Percentiles rank a stretch among this genome's conserved stretches.
Conservation (phyloP, 495 filamentous ascomycete genomes). For the Rhizodiscina lignyota region DNA sequence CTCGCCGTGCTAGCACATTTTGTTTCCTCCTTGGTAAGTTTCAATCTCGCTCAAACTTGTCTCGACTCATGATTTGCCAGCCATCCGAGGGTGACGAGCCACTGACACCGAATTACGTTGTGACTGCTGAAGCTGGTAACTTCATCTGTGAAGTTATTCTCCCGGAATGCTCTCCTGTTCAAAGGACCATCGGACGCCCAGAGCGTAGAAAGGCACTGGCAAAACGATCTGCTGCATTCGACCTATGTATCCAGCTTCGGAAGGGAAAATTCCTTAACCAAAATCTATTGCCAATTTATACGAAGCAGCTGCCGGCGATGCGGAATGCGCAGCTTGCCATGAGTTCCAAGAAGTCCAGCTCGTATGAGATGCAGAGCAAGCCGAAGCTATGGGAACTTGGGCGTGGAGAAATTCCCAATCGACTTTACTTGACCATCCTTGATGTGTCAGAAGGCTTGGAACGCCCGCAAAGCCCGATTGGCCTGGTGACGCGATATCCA, state of each 20-base stretch:
- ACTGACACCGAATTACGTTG: slow-evolving; percentile 42
- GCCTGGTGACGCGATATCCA: slow-evolving; percentile 51
- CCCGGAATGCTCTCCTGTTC: slow-evolving; percentile 59
- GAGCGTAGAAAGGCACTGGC: slow-evolving; percentile 53
- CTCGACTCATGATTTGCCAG: no score
- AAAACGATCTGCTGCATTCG: slow-evolving; percentile 84
- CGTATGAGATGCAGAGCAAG: slow-evolving; percentile 67
- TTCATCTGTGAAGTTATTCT: slow-evolving; percentile 72
- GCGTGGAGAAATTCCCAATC: slow-evolving; percentile 29
- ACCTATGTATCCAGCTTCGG: slow-evolving; percentile 57
- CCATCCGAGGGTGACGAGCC: slow-evolving; percentile 42
- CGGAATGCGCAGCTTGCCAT: slow-evolving; percentile 80
- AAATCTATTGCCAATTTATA: slow-evolving; percentile 54
- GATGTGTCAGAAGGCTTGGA: slow-evolving; percentile 41
- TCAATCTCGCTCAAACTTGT: no score
- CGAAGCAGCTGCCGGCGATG: slow-evolving; percentile 64
- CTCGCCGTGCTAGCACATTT: slow-evolving; percentile 49
- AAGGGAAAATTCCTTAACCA: slow-evolving; percentile 52
- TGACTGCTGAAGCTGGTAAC: slow-evolving; percentile 35
- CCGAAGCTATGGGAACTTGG: slow-evolving; percentile 56
- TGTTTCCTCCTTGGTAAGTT: slow-evolving; percentile 22
- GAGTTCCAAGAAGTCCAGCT: slow-evolving; percentile 51
- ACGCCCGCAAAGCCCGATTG: slow-evolving; percentile 42
- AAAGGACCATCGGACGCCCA: slow-evolving; percentile 41
- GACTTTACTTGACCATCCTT: slow-evolving; percentile 50